Evolutionary conservation across 2,329 filamentous ascomycete genomes (phyloP).

Genomic region (Microthyrium microscopicum): DNA sequence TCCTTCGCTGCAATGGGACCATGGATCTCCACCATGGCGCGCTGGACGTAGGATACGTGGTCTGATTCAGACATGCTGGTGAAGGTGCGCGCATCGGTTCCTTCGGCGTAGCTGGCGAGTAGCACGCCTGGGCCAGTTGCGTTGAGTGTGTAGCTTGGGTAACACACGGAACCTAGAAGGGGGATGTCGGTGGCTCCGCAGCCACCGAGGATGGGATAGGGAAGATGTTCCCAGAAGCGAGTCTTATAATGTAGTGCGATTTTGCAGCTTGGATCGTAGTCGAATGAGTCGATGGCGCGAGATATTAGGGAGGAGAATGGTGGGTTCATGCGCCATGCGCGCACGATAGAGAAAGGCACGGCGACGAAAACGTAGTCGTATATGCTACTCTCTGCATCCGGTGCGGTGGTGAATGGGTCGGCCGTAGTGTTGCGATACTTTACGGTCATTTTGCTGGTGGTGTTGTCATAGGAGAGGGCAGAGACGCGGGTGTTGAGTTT

Average conservation of each 20-base stretch:
- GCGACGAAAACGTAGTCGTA: slow-evolving; percentile 54
- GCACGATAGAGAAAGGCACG: slow-evolving; percentile 46
- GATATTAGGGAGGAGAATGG: slow-evolving; percentile 32
- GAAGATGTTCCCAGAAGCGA: slow-evolving; percentile 41
- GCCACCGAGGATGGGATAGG: slow-evolving; percentile 43
- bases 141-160: slow-evolving; percentile 51
- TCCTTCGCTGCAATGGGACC: slow-evolving; percentile 41
- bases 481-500: slow-evolving; percentile 41
- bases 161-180: slow-evolving; percentile 46
- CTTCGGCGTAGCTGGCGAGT: slow-evolving; percentile 41
- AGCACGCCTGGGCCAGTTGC: slow-evolving; percentile 44
- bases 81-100: slow-evolving; percentile 28
- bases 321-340: slow-evolving; percentile 45
- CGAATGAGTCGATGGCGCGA: slow-evolving; percentile 31
- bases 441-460: slow-evolving; percentile 37
- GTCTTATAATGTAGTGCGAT: slow-evolving; percentile 52
- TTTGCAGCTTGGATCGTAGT: slow-evolving; percentile 35
- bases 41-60: slow-evolving; percentile 45
- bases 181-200: slow-evolving; percentile 45
- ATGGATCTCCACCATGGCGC: slow-evolving; percentile 53
- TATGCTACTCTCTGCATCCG: slow-evolving; percentile 27
- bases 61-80: slow-evolving; percentile 37
- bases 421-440: slow-evolving; percentile 35
- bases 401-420: slow-evolving; percentile 24
- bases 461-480: slow-evolving; percentile 36